phyloP scores from a whole-genome alignment of 805 yeast species.

The Ogataea thermomethanolica region DNA sequence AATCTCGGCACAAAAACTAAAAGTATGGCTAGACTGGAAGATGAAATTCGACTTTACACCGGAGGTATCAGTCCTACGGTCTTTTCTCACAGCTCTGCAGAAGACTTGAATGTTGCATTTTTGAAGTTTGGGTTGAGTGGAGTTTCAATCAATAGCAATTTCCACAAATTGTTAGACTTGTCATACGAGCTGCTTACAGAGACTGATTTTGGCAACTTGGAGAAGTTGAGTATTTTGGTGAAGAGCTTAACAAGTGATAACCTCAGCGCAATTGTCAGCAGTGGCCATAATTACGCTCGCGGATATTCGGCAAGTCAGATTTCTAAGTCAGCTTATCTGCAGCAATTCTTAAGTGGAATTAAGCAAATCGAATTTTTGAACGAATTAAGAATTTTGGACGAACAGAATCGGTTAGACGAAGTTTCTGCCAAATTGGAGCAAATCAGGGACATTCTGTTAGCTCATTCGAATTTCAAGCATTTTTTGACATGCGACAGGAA shows the following conservation, averaged over 20 bases:
- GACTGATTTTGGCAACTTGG: slow-evolving; percentile 63
- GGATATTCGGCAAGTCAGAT: slow-evolving; percentile 61
- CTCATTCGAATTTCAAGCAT: slow-evolving; percentile 44
- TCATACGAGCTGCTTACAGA: slow-evolving; percentile 65
- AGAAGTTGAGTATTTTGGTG: slow-evolving; percentile 69
- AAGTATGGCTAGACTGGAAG: slow-evolving; percentile 77
- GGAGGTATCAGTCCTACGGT: slow-evolving; percentile 78
- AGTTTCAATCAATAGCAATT: slow-evolving; percentile 63
- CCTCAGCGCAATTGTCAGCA: slow-evolving; percentile 73
- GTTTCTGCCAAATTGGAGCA: slow-evolving; percentile 62
- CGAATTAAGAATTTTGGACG: slow-evolving; percentile 52
- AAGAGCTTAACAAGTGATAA: slow-evolving; percentile 74
- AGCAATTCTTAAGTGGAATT: slow-evolving; percentile 69
- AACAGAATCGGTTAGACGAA: slow-evolving; percentile 46
- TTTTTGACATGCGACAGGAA: slow-evolving; percentile 58
- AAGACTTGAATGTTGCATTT: slow-evolving; percentile 42
- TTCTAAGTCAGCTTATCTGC: slow-evolving; percentile 55
- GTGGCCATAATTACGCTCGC: slow-evolving; percentile 84
- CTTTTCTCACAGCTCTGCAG: slow-evolving; percentile 54
- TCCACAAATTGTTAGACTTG: slow-evolving; percentile 55
- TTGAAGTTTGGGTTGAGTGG: slow-evolving; percentile 62
- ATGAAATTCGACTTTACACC: slow-evolving; percentile 73
- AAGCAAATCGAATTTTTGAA: slow-evolving; percentile 70
- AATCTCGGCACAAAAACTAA: slow-evolving; percentile 78
- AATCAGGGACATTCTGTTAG: slow-evolving; percentile 44